Base-by-base conservation (phyloP, 2,329 filamentous ascomycete genomes). In the Colletotrichum scovillei region DNA sequence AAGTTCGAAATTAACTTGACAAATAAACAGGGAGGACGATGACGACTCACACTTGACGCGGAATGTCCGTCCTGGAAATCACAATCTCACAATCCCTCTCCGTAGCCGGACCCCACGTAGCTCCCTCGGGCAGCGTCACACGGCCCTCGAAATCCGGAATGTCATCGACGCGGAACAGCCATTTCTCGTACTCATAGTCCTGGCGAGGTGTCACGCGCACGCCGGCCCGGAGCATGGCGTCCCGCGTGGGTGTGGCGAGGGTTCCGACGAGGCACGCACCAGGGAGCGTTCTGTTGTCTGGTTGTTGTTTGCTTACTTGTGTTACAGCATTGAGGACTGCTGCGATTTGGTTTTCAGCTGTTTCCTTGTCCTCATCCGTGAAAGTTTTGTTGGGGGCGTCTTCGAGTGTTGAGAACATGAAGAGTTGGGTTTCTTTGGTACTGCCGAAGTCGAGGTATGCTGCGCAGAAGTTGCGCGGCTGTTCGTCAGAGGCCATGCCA, bases 341-440 rank as follows among this genome's bases (percentile, higher is more conserved):
- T 1, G 80, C 67, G 9, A 86, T 73, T 62, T 86, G 84, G 19
- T 72, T 66, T 26, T 82, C 78, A 58, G 82, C 82, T 0, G 77
- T 14, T 4, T 75, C 68, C 4, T 76, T 74, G n/a, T 77, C 77
- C 0, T 76, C 76, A 0, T 69, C 66, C 38, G 38, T 19, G 38
- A 19, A 14, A 42, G 16, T 3, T 42, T 8, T 42, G 73, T 32
- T 4, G 42, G 3, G 28, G 1, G 74, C 66, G 69, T 83, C 80
- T 72, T 91, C 88, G 3, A 89, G 77, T 0, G 87, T 87, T 1
- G 85, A 86, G 79, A 91, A 93, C 1, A 93, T 77, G 88, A 89
- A 93, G 35, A 90, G 82, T 74, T 93, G 88, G 0, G 92, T 93
- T 78, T 93, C 91, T 0, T 89, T 90, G 0, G 87, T 85, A 67